A percentile compares a stretch with the other conserved stretches of the same genome.
phyloP scores from a whole-genome alignment of 345 rosid genomes.

The Eucalyptus pauciflora region DNA sequence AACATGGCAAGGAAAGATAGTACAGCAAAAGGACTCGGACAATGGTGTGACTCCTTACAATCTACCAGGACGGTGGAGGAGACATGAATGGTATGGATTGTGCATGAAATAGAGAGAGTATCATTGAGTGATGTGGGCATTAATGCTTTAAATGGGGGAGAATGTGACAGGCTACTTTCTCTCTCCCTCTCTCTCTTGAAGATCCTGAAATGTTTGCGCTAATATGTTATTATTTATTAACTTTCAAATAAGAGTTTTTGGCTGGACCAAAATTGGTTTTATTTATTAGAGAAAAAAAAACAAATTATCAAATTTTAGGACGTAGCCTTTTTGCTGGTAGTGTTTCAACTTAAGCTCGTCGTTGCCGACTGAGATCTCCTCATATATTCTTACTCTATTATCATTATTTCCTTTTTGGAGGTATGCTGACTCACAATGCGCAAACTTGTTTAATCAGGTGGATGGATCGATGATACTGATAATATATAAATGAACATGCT shows the following conservation, averaged over 20 bases:
- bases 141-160: background rate
- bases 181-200: background rate
- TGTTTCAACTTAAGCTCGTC: background rate
- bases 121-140: background rate
- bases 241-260: background rate
- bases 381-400: background rate
- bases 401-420: background rate
- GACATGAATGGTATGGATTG: background rate
- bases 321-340: background rate
- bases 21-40: background rate
- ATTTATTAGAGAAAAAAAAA: background rate
- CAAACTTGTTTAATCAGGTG: background rate
- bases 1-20: background rate
- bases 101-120: background rate
- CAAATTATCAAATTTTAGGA: background rate
- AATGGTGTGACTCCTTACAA: background rate
- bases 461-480: background rate
- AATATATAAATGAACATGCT: background rate
- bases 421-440: background rate
- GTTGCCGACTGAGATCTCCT: background rate
- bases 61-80: background rate
- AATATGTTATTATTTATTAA: background rate
- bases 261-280: background rate
- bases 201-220: background rate
- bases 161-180: background rate